Conservation (phyloP, 1,284 basidiomycete genomes). For the Ganoderma resinaceum region DNA sequence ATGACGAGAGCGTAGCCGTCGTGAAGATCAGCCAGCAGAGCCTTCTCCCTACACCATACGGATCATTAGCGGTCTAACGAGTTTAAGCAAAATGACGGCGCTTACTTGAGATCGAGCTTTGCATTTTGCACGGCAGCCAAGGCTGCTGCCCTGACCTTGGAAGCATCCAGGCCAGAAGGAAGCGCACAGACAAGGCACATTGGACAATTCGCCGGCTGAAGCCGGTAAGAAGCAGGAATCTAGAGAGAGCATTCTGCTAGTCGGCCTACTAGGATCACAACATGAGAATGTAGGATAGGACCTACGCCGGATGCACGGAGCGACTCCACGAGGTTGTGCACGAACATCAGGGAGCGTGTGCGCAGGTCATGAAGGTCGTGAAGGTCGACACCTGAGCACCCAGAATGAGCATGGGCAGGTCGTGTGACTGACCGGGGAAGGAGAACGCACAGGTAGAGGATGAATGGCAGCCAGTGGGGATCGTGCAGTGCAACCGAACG, state of each 20-base stretch:
- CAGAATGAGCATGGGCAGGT: slow-evolving; percentile 13
- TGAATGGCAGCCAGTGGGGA: slow-evolving; percentile 67
- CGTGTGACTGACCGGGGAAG: slow-evolving; percentile 20
- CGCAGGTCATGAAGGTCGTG: slow-evolving; percentile 72
- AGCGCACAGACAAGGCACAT: slow-evolving; percentile 62
- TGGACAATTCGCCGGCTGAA: slow-evolving; percentile 67
- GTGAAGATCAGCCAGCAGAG: slow-evolving; percentile 58
- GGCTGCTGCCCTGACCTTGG: slow-evolving; percentile 50
- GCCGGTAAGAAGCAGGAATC: slow-evolving; percentile 65
- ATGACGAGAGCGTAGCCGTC: slow-evolving; percentile 63
- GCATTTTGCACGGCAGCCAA: slow-evolving; percentile 54
- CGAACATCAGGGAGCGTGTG: slow-evolving; percentile 66
- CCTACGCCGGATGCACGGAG: slow-evolving; percentile 67
- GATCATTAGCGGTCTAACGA: slow-evolving; percentile 15
- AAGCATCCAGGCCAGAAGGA: slow-evolving; percentile 49
- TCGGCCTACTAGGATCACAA: not conserved
- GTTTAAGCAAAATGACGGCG: not conserved
- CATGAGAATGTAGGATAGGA: slow-evolving; percentile 8
- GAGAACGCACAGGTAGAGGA: slow-evolving; percentile 59
- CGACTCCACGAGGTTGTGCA: slow-evolving; percentile 66
- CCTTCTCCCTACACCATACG: slow-evolving; percentile 51
- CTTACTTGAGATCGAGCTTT: slow-evolving; percentile 54
- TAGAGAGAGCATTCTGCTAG: slow-evolving; percentile 34
- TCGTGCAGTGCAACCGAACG: slow-evolving; percentile 63
- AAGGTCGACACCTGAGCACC: slow-evolving; percentile 59